A percentile compares a stretch with the other conserved stretches of the same genome.
Conservation (phyloP, 805 yeast species). For the Cyberlindnera galapagoensis region DNA sequence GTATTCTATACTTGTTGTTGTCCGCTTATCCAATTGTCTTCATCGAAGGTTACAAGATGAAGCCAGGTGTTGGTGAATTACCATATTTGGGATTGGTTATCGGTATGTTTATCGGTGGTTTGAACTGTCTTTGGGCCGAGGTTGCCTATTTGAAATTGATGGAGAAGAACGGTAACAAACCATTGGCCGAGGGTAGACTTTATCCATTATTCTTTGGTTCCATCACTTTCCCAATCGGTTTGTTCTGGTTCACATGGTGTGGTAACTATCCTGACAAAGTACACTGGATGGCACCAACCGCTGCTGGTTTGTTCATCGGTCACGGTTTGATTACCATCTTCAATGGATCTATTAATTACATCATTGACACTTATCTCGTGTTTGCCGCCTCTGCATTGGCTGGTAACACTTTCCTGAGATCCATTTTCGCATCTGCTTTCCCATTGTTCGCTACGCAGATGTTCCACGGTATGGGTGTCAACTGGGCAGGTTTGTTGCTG, state of each 20-base stretch:
- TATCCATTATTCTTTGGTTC: slow-evolving; percentile 72
- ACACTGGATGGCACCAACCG: slow-evolving; percentile 79
- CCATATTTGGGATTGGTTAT: slow-evolving; percentile 75
- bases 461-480: slow-evolving; percentile 61
- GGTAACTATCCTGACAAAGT: slow-evolving; percentile 65
- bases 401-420: slow-evolving; percentile 65
- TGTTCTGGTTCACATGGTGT: slow-evolving; percentile 85
- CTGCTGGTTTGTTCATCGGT: slow-evolving; percentile 59
- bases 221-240: slow-evolving; percentile 65
- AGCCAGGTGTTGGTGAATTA: slow-evolving; percentile 60
- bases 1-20: slow-evolving; percentile 65
- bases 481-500: slow-evolving; percentile 74
- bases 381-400: slow-evolving; percentile 79
- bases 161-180: slow-evolving; percentile 46
- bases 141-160: slow-evolving; percentile 41
- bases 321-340: slow-evolving; percentile 64
- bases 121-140: slow-evolving; percentile 46
- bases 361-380: slow-evolving; percentile 62
- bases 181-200: slow-evolving; percentile 76
- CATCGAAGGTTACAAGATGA: slow-evolving; percentile 51
- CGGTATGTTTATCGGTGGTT: slow-evolving; percentile 60
- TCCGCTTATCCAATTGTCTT: slow-evolving; percentile 76
- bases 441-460: slow-evolving; percentile 67
- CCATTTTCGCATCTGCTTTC: slow-evolving; percentile 61
- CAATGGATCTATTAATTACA: slow-evolving; percentile 62